Evolutionary conservation across 257 asterid species (phyloP), one percentile per base, ranked within the genome.

Genomic region (Linderniella brevidens): DNA sequence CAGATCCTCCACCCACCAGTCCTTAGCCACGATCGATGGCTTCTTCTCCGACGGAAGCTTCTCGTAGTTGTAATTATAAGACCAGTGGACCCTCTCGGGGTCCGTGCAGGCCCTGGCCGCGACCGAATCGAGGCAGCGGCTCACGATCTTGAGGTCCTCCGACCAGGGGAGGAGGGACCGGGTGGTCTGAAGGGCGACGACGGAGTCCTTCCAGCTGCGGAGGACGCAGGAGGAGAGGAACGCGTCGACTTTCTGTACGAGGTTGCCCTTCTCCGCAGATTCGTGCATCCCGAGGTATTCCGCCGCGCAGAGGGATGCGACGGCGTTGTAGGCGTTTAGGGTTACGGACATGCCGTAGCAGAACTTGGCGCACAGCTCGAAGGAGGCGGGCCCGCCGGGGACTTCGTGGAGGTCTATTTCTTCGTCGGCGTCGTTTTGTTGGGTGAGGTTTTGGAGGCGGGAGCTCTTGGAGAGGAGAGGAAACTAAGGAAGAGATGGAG

Each of bases 1-100:
- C 57, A 83, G 60, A 62, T 87, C 95, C 67, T 87, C 95, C 10
- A 75, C 57, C 97, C 97, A 87, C 97, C 97, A 87, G 54, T 83
- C 97, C 58, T 54, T 87, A 0, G 95, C 82, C 58, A 75, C 77
- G 0, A 67, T 48, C 13, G 62, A 78, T 14, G 38, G 16, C 61
- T 63, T 67, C 62, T 69, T 65, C 38, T 75, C 82, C 4, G 77
- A 54, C 17, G 70, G 63, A 7, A 77, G 67, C 25, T 57, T 14
- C 48, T 70, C 80, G 57, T 86, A 57, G 62, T 78, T 77, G 57
- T 75, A 77, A 2, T 94, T 75, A 53, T 87, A 87, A 8, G 95
- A 83, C 95, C 97, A 87, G 38, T 85, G 66, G 70, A 87, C 57
- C 35, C 50, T 36, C 7, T 78, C 71, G 36, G 95, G 97, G 61